Evolutionary conservation across 73 alveolate species (phyloP).

Genomic region (Urostyla sp.): DNA sequence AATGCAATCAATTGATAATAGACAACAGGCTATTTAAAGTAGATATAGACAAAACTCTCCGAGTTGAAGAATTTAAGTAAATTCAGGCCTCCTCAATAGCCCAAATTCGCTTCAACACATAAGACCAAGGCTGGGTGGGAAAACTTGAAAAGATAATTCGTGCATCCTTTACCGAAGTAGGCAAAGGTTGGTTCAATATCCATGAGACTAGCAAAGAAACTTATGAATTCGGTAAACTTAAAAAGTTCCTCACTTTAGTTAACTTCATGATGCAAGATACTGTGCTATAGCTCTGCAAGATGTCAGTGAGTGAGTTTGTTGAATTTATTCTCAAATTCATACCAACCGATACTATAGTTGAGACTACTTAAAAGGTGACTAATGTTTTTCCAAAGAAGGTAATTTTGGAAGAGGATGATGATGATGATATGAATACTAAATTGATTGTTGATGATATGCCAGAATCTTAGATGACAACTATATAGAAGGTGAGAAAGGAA

Average conservation of each 20-base stretch:
- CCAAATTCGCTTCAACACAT: conserved; percentile 83
- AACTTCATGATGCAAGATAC: conserved; percentile 97
- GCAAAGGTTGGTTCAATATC: conserved; percentile 98
- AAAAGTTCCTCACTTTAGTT: conserved; percentile 94
- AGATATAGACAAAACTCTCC: conserved; percentile 86
- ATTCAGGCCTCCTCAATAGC: conserved; percentile 88
- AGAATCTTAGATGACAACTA: conserved; percentile 43
- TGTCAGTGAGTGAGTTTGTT: conserved; percentile 89
- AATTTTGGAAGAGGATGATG: conserved; percentile 76
- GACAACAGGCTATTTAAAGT: conserved; percentile 86
- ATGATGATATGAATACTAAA: no score
- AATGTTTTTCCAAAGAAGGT: conserved; percentile 80
- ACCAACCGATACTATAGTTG: conserved; percentile 86
- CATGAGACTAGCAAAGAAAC: conserved; percentile 95
- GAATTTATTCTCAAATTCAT: conserved; percentile 86
- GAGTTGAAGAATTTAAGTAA: conserved; percentile 97
- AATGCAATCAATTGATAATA: conserved; percentile 85
- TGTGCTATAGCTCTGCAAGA: conserved; percentile 81
- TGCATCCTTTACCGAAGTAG: conserved; percentile 91
- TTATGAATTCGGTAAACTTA: conserved; percentile 97
- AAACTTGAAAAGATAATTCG: conserved; percentile 89
- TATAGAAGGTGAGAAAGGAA: conserved; percentile 7
- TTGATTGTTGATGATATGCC: conserved; percentile 74
- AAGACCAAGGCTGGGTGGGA: conserved; percentile 94
- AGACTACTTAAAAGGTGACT: conserved; percentile 83